These are phyloP conservation scores for Jaenimonas drosophilae DNA, from an alignment of 208 protist genomes.

Conservation along the genomic window DNA sequence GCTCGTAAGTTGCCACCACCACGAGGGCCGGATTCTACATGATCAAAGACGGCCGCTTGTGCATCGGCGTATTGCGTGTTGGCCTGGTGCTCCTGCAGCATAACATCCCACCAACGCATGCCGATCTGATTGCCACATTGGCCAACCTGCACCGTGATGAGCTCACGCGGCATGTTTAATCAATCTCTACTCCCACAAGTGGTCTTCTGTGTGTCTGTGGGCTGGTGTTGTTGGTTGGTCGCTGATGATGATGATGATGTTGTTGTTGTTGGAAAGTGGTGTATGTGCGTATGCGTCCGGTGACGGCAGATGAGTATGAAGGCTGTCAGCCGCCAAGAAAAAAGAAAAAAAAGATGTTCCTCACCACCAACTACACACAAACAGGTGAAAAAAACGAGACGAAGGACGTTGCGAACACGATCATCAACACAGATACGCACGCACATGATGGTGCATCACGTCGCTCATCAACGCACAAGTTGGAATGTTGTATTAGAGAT, in stretches of 20 bases:
- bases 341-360: no score
- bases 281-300: no score
- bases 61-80: slow-evolving; percentile 65
- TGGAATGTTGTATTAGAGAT: no score
- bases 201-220: not conserved
- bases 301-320: no score
- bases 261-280: not conserved
- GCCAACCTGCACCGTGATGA: slow-evolving; percentile 87
- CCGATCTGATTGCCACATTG: slow-evolving; percentile 95
- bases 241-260: not conserved
- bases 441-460: no score
- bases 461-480: no score
- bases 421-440: no score
- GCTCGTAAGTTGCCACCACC: slow-evolving; percentile 52
- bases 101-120: slow-evolving; percentile 92
- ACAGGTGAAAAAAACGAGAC: no score
- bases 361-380: no score
- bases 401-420: no score
- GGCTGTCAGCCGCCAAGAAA: no score
- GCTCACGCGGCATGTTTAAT: slow-evolving; percentile 72
- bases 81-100: slow-evolving; percentile 89
- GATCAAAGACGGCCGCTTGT: slow-evolving; percentile 63
- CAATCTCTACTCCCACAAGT: not conserved
- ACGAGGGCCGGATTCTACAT: not conserved
- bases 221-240: not conserved